Evolutionary conservation across 208 protist species (phyloP).

Genomic region (Blechomonas ayalai): DNA sequence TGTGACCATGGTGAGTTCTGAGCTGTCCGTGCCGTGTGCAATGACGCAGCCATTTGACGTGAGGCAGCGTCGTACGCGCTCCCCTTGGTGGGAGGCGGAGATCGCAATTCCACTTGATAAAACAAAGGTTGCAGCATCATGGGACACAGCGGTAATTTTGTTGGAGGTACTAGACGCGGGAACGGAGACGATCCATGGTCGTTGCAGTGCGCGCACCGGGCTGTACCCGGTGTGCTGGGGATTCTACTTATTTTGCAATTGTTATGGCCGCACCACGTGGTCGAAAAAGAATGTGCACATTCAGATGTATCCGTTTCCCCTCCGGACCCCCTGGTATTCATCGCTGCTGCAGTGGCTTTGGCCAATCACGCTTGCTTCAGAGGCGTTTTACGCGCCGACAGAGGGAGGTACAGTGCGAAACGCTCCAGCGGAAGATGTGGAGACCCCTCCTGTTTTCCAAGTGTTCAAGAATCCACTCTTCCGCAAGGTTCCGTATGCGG

Average conservation of each 20-base stretch:
- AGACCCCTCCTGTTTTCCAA: slow-evolving; percentile 14
- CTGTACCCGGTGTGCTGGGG: slow-evolving; percentile 80
- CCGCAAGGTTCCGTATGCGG: slow-evolving; percentile 55
- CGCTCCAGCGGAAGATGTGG: background rate
- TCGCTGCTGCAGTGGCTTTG: slow-evolving; percentile 27
- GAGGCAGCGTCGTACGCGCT: slow-evolving; percentile 33
- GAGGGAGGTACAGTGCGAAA: background rate
- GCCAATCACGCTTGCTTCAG: slow-evolving; percentile 20
- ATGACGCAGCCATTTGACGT: slow-evolving; percentile 77
- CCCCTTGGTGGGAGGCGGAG: slow-evolving; percentile 69
- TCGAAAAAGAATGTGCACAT: slow-evolving; percentile 20
- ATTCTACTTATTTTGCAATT: slow-evolving; percentile 60
- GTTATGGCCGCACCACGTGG: slow-evolving; percentile 18
- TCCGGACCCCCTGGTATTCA: slow-evolving; percentile 46
- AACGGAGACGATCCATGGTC: slow-evolving; percentile 55
- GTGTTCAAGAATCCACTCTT: slow-evolving; percentile 33
- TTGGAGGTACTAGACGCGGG: slow-evolving; percentile 78
- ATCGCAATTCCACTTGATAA: slow-evolving; percentile 28
- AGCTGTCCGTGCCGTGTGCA: slow-evolving; percentile 20
- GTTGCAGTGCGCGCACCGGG: slow-evolving; percentile 24
- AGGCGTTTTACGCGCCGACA: slow-evolving; percentile 13
- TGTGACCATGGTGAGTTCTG: slow-evolving; percentile 21
- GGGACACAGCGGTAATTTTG: slow-evolving; percentile 39
- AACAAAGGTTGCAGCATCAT: slow-evolving; percentile 4
- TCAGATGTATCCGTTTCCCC: slow-evolving; percentile 72